A percentile compares a stretch with the other conserved stretches of the same genome.
phyloP scores from a whole-genome alignment of 192 early-diverging fungal genomes.

The Kappamyces sp. region DNA sequence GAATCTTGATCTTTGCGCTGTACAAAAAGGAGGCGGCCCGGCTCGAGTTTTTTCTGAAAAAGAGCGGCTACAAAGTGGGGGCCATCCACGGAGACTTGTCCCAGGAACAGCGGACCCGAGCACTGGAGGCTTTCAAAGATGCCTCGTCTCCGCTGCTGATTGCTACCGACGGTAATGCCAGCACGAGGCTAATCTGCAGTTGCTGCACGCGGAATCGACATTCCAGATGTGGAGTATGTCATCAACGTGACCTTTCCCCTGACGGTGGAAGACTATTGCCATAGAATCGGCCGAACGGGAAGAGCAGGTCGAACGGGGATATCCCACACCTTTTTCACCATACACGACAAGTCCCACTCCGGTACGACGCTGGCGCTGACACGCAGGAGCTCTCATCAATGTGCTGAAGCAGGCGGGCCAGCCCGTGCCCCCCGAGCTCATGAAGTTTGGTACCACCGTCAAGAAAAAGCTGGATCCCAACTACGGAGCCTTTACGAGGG shows the following conservation, averaged over 20 bases:
- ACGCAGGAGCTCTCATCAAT: conserved; percentile 84
- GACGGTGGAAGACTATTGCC: conserved; percentile 83
- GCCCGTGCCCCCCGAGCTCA: conserved; percentile 74
- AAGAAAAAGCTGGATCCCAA: conserved; percentile 95
- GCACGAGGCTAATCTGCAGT: neutral
- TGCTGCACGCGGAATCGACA: conserved; percentile 38
- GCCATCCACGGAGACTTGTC: conserved; percentile 90
- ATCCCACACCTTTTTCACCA: conserved; percentile 89
- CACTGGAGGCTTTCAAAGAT: conserved; percentile 73
- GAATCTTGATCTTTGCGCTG: conserved; percentile 87
- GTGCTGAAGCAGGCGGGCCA: conserved; percentile 83
- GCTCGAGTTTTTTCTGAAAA: conserved; percentile 65
- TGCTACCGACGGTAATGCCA: conserved; percentile 75
- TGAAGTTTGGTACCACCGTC: conserved; percentile 92
- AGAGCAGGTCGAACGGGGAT: conserved; percentile 87
- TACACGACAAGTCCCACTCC: conserved; percentile 70
- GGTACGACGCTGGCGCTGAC: conserved; percentile 36
- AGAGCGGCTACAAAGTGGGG: conserved; percentile 72
- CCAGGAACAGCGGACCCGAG: conserved; percentile 74
- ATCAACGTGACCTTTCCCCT: conserved; percentile 97
- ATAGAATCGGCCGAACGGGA: conserved; percentile 94
- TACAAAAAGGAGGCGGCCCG: conserved; percentile 94
- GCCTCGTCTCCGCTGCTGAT: conserved; percentile 79
- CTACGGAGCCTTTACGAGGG: conserved; percentile 94
- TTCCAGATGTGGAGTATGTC: conserved; percentile 88